Conservation (phyloP, 495 filamentous ascomycete species). For the Margaritispora aquatica region DNA sequence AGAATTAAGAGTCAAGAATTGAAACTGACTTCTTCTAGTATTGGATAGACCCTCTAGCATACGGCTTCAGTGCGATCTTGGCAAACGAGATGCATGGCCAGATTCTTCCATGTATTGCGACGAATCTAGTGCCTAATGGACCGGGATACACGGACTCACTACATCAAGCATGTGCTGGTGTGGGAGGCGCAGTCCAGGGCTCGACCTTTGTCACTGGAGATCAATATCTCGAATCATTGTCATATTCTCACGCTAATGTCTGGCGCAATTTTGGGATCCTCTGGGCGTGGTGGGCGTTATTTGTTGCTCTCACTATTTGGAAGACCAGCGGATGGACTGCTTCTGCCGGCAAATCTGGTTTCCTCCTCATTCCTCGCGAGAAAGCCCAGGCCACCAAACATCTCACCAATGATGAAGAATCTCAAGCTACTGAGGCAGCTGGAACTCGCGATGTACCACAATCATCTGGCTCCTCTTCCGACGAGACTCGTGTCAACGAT, state of each 20-base stretch:
- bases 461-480: conserved; percentile 19
- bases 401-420: conserved; percentile 25
- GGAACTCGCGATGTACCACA: conserved; percentile 28
- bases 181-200: conserved; percentile 48
- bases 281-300: conserved; percentile 53
- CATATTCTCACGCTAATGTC: conserved; percentile 52
- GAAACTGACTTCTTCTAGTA: too few species aligned
- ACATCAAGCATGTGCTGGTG: conserved; percentile 54
- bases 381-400: conserved; percentile 21
- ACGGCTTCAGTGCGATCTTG: conserved; percentile 37
- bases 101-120: conserved; percentile 44
- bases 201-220: conserved; percentile 56
- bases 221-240: conserved; percentile 56
- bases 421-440: conserved; percentile 8
- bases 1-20: too few species aligned
- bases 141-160: conserved; percentile 41
- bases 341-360: conserved; percentile 11
- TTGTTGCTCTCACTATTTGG: conserved; percentile 49
- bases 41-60: conserved; percentile 34
- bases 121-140: conserved; percentile 52
- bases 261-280: conserved; percentile 85
- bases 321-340: conserved; percentile 34
- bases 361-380: conserved; percentile 33
- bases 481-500: conserved; percentile 27
- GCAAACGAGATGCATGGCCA: conserved; percentile 34